Base-by-base conservation (phyloP, 164 flowering plant species). In the Umbilicus rupestris region DNA sequence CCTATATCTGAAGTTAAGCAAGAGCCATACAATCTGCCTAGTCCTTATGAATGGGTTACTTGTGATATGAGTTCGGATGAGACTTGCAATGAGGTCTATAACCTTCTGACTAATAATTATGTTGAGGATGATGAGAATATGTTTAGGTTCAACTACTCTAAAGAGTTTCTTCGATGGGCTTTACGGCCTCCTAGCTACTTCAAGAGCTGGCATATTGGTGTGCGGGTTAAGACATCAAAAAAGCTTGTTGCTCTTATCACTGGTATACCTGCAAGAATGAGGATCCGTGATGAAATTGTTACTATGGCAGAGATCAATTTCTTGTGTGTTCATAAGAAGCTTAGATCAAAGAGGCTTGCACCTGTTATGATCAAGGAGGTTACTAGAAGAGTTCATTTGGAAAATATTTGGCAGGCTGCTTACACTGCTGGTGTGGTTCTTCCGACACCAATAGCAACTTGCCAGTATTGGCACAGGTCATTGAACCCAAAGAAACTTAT, bases 331-430 rank as follows among this genome's bases (percentile, higher is more conserved):
- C 67, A 65, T 65, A 65, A 65, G 67, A 65, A 65, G 39, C 67
- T 65, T 8, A 65, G 67, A 30, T 45, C 58, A 7, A 65, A 65
- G 67, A 65, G 67, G 67, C 67, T 65, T 31, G 67, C 67, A 20
- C 67, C 67, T 17, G 67, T 65, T 65, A 65, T 65, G 58, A 65
- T 65, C 17, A 65, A 65, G 55, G 67, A 65, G 52, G 58, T 65
- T 37, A 65, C 58, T 65, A 65, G 67, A 65, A 45, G 67, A 35
- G 67, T 65, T 29, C 67, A 65, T 50, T 65, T 65, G 67, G 67
- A 65, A 35, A 65, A 65, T 65, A 46, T 65, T 65, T 65, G 67
- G 67, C 67, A 65, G 55, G 67, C 67, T 29, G 67, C 67, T 29
- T 45, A 65, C 37, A 46, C 67, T 44, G 67, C 67, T 19, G 67